Base-by-base conservation (phyloP, 768 basidiomycete species). In the Russula griseocarnosa region DNA sequence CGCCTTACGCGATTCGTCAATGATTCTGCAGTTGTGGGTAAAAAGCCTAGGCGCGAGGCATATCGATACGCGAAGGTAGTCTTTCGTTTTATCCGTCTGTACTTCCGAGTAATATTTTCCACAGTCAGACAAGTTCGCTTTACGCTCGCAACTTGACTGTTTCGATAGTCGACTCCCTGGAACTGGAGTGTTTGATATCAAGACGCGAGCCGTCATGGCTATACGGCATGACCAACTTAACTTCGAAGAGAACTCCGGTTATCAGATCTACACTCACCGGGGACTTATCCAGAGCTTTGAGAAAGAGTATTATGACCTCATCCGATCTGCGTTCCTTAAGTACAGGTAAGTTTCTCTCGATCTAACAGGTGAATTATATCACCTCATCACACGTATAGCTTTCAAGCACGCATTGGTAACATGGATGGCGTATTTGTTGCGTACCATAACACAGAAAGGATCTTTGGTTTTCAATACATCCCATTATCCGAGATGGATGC, bases 121-220 rank as follows among this genome's bases (percentile, higher is more conserved):
- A 14, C 51, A 86, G 85, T 82, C 82, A 6, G 74, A 79, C 13
- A 78, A 78, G 11, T 86, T 97, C 66, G 77, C 98, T 28, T 94
- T 98, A 88, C 90, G 96, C 16, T 96, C 95, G 0, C 96, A 99
- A 73, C 81, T 99, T 7, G 96, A 99, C 71, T 93, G 94, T 68
- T 76, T 85, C 1, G 91, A 98, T 70, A 69, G 75, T 14, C 81
- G 90, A 49, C 76, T 98, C 34, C 95, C 95, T 5, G 94, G 94
- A 1, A 87, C 86, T 0, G 94, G 93, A 32, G 86, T 95, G 1
- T 99, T 99, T 69, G 96, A 99, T 72, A 86, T 98, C 75, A 99
- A 99, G 75, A 98, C 96, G 0, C 84, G 96, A 53, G 94, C 94
- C 0, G 88, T 86, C 36, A 74, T 92, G 28, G 84, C 91, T 0